Evolutionary conservation across 805 yeast species (phyloP).

Genomic region (Saccharomycopsis oosterbeekiorum): DNA sequence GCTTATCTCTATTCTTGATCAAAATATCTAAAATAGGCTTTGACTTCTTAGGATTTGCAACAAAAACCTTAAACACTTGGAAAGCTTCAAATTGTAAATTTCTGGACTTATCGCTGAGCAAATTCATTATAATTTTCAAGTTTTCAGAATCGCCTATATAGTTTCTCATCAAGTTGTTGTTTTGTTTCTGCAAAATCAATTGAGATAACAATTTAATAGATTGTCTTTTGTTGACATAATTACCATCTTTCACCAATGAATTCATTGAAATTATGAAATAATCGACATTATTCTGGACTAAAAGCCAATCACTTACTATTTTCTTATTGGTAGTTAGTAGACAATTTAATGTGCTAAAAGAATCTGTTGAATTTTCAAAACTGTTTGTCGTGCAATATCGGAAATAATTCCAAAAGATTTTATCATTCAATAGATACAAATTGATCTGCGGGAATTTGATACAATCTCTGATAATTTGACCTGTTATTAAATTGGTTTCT

Average conservation of each 20-base stretch:
- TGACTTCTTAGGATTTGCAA: slow-evolving; percentile 90
- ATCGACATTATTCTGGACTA: slow-evolving; percentile 37
- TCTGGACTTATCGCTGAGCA: slow-evolving; percentile 79
- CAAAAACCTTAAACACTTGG: slow-evolving; percentile 86
- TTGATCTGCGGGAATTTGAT: slow-evolving; percentile 67
- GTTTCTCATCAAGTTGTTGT: slow-evolving; percentile 59
- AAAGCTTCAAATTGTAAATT: slow-evolving; percentile 87
- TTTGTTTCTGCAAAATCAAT: slow-evolving; percentile 59
- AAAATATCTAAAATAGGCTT: slow-evolving; percentile 73
- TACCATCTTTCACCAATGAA: slow-evolving; percentile 59
- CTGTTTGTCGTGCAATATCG: slow-evolving; percentile 63
- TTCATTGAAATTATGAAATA: slow-evolving; percentile 56
- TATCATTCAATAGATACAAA: slow-evolving; percentile 46
- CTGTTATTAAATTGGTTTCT: slow-evolving; percentile 65
- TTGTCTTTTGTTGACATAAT: slow-evolving; percentile 90
- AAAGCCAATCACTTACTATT: slow-evolving; percentile 62
- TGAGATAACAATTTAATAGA: slow-evolving; percentile 67
- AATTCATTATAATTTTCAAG: slow-evolving; percentile 75
- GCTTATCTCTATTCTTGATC: slow-evolving; percentile 71
- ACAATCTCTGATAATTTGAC: slow-evolving; percentile 77
- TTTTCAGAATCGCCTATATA: slow-evolving; percentile 78
- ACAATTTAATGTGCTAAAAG: slow-evolving; percentile 68
- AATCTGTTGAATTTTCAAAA: slow-evolving; percentile 86
- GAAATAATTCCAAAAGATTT: slow-evolving; percentile 73
- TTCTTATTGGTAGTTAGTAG: slow-evolving; percentile 60